phyloP scores from a whole-genome alignment of 1,284 basidiomycete genomes.

The Singerocomus inundabilis region DNA sequence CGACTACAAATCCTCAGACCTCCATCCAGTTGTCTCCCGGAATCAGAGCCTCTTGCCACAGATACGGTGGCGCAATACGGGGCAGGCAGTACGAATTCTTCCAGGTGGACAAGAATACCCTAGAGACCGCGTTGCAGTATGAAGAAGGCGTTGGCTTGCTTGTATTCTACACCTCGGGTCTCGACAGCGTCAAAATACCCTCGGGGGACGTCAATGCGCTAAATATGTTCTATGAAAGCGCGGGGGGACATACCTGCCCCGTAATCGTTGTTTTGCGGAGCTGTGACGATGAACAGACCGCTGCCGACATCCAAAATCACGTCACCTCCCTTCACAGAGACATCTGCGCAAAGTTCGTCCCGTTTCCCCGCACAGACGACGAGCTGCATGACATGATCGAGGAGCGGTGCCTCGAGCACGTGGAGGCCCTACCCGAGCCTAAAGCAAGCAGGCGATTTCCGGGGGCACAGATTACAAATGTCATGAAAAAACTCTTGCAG shows the following conservation, averaged over 20 bases:
- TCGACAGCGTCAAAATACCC: neutral
- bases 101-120: neutral
- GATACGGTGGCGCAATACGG: neutral
- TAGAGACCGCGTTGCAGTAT: no score
- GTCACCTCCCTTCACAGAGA: neutral
- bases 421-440: no score
- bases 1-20: neutral
- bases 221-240: neutral
- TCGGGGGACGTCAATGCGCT: neutral
- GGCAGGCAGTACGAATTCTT: neutral
- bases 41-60: neutral
- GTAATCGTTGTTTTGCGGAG: conserved; percentile 3
- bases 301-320: neutral
- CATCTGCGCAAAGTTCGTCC: neutral
- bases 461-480: no score
- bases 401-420: neutral
- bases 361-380: neutral
- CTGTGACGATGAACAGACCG: neutral
- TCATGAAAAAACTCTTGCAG: no score
- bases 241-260: neutral
- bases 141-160: no score
- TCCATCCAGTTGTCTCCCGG: neutral
- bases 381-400: neutral
- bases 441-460: no score
- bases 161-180: conserved; percentile 2